These are phyloP conservation scores for Trichosporon sp. DNA, from an alignment of 1,284 basidiomycete genomes.

Conservation along the genomic window DNA sequence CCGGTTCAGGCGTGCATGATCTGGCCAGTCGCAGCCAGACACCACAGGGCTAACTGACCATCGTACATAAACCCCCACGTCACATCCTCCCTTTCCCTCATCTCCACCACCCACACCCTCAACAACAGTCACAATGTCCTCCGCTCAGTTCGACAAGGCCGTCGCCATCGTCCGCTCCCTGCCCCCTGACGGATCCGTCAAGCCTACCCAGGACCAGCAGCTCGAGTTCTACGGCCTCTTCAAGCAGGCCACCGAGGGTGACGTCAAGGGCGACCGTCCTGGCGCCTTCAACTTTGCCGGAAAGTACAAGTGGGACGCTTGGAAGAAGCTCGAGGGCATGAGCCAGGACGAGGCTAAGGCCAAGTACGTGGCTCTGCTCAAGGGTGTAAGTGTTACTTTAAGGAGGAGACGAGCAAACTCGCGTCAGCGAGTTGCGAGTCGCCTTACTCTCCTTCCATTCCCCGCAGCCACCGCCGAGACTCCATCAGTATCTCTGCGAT, in stretches of 20 bases:
- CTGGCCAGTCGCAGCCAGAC: no score
- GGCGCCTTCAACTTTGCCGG: conserved; percentile 47
- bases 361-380: conserved; percentile 67
- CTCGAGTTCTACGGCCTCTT: conserved; percentile 86
- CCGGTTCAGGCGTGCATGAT: no score
- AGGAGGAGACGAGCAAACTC: conserved; percentile 2
- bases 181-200: conserved; percentile 72
- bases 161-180: conserved; percentile 60
- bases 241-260: conserved; percentile 80
- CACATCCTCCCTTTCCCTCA: background rate
- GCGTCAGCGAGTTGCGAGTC: background rate
- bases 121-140: conserved; percentile 6
- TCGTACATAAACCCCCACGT: background rate
- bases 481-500: no score
- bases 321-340: conserved; percentile 67
- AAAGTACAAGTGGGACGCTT: conserved; percentile 63
- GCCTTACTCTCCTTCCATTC: background rate
- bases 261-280: conserved; percentile 41
- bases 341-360: conserved; percentile 64
- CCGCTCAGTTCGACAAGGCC: conserved; percentile 59
- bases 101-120: background rate
- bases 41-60: no score
- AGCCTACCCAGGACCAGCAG: conserved; percentile 69
- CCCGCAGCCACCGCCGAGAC: no score
- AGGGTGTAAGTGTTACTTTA: conserved; percentile 54